Conservation (phyloP, 176 grass and related monocot genomes). For the Triticum aestivum region DNA sequence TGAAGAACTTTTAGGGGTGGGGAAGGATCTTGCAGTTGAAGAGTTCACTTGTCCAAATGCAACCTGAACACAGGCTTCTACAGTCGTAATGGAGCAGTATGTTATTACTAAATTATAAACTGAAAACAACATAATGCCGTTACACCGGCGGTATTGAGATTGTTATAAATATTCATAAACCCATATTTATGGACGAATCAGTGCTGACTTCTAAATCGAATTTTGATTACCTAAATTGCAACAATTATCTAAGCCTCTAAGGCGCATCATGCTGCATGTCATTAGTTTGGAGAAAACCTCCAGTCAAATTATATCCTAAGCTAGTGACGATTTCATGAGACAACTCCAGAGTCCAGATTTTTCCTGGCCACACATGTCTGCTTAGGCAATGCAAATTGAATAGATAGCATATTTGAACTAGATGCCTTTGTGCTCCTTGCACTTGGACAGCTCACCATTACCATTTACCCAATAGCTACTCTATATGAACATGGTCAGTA, state of each 20-base stretch:
- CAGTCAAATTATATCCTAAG: neutral
- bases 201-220: neutral
- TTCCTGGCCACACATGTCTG: neutral
- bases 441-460: neutral
- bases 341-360: neutral
- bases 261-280: neutral
- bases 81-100: neutral
- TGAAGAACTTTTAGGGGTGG: constrained; percentile 3
- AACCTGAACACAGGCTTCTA: constrained; percentile 35
- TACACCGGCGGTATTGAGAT: no score
- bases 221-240: neutral
- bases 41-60: constrained; percentile 49
- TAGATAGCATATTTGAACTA: neutral
- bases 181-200: neutral
- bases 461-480: neutral
- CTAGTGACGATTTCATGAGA: neutral
- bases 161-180: neutral
- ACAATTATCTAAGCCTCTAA: neutral
- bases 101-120: neutral
- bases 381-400: neutral
- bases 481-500: neutral
- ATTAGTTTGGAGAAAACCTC: no score
- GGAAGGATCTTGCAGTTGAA: constrained; percentile 33
- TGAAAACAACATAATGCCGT: neutral
- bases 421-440: neutral